A percentile compares a stretch with the other conserved stretches of the same genome.
phyloP scores from a whole-genome alignment of 352 stramenopile species.

The Phytopythium delawarense region DNA sequence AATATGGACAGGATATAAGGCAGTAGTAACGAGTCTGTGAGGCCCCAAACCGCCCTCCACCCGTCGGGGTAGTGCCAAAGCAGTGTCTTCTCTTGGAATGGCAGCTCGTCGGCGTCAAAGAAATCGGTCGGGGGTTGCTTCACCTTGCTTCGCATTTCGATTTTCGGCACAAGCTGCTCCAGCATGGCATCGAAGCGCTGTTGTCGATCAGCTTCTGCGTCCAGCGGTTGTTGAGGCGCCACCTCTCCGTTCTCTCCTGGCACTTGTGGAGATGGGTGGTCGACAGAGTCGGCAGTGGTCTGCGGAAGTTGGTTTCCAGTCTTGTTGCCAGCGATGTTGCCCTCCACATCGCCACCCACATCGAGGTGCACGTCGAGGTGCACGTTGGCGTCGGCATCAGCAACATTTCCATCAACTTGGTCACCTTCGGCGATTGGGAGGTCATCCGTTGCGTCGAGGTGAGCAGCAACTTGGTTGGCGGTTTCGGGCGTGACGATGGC shows the following conservation, averaged over 20 bases:
- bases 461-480: background rate
- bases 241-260: background rate
- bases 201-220: background rate
- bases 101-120: slow-evolving; percentile 5
- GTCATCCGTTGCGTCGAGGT: background rate
- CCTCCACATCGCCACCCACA: no score
- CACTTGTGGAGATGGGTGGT: background rate
- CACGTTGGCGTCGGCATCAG: background rate
- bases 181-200: slow-evolving; percentile 1
- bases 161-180: background rate
- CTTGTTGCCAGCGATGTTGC: no score
- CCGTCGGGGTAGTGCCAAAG: background rate
- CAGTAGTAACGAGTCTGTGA: background rate
- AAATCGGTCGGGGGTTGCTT: background rate
- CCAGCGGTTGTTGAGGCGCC: background rate
- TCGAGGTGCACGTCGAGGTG: background rate
- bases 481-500: background rate
- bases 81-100: slow-evolving; percentile 3
- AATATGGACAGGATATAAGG: background rate
- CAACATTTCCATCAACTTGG: background rate
- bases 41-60: background rate
- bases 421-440: background rate
- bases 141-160: background rate
- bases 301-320: background rate
- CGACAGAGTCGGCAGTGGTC: background rate